phyloP scores from a whole-genome alignment of 805 yeast genomes.

The Suhomyces pyralidae region DNA sequence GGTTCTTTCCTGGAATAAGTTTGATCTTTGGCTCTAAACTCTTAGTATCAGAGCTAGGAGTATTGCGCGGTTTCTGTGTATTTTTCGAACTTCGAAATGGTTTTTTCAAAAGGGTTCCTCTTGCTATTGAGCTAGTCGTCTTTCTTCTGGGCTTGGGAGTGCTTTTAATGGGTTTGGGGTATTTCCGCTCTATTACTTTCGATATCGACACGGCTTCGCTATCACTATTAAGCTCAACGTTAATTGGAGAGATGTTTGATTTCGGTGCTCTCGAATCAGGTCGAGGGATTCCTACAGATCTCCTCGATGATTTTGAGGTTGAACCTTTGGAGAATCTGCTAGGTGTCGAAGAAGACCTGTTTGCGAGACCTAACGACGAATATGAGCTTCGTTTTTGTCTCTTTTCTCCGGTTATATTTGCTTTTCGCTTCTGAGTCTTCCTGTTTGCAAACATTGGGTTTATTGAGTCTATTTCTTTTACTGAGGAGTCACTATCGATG shows the following conservation, averaged over 20 bases:
- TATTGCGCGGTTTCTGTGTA: neutral
- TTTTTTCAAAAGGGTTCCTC: neutral
- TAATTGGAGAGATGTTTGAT: neutral
- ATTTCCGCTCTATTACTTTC: neutral
- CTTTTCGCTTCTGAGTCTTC: neutral
- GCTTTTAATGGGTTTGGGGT: neutral
- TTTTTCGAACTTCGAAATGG: neutral
- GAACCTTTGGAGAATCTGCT: neutral
- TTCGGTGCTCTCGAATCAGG: neutral
- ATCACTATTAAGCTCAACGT: neutral
- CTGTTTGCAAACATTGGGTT: conserved; percentile 16
- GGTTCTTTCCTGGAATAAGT: neutral
- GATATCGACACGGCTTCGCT: neutral
- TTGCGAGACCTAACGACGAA: neutral
- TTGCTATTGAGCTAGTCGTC: neutral
- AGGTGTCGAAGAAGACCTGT: neutral
- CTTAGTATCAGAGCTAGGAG: neutral
- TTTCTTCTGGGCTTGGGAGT: neutral
- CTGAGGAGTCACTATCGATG: conserved; percentile 7
- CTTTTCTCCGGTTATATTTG: neutral
- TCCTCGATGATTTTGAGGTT: neutral
- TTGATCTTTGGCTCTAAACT: neutral
- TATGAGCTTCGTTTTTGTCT: neutral
- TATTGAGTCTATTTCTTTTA: conserved; percentile 15
- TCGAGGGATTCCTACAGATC: neutral